Base-by-base conservation (phyloP, 768 basidiomycete genomes). In the Boletellus sp. region DNA sequence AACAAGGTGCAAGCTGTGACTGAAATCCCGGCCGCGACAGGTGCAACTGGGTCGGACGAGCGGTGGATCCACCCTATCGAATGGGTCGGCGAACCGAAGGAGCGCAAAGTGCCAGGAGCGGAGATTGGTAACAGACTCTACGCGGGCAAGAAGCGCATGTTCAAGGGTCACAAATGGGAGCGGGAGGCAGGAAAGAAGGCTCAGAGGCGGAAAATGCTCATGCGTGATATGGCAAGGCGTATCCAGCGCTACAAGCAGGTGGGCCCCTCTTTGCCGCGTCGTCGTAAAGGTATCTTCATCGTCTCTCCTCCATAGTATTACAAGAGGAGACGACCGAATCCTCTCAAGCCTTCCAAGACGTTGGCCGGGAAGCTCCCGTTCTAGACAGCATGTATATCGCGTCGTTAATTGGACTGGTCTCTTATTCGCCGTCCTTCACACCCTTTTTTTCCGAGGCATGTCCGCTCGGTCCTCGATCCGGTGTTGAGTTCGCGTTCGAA, bases 131-230 rank as follows among this genome's bases (percentile, higher is more conserved):
- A 78, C 54, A 76, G 79, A 47, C 68, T 91, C 57, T 93, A 92
- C 56, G 80, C 84, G 10, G 82, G 76, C 50, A 87, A 79, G 78
- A 86, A 82, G 75, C 74, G 78, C 54, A 92, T 92, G 90, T 92
- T 93, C 81, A 93, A 92, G 75, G 90, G 90, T n/a, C 90, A 92
- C 75, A 86, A 79, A 59, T 90, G 86, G 85, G 85, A 92, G 70
- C 78, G 87, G 32, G 63, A 71, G 55, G 74, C 72, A 56, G 74
- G 71, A 49, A 72, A 74, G 61, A 72, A 72, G 56, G 66, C 70
- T 48, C 69, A 68, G 60, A 78, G 74, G 61, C 79, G 72, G 55
- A 70, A 70, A 48, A 74, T 83, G 43, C 70, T 87, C 49, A 70
- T 90, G 76, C 76, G 80, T 59, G 79, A 82, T 63, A 90, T 90